Evolutionary conservation across 2,329 filamentous ascomycete genomes (phyloP), one percentile per base, ranked within the genome.

Genomic region (Calycina marina): DNA sequence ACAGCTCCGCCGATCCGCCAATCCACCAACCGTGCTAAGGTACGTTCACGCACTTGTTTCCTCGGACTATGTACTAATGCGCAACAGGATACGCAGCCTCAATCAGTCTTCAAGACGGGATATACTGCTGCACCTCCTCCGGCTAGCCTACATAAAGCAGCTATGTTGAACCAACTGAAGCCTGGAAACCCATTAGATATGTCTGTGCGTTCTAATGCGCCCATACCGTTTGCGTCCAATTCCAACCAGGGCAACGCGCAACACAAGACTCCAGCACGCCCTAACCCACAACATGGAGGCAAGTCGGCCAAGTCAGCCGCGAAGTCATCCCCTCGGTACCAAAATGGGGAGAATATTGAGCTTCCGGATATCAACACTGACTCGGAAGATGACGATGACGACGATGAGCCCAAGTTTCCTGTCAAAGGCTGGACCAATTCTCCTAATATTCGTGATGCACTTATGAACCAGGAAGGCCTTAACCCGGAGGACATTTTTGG

Each of bases 291-390:
- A 24, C 55, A 56, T 28, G 51, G 58, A 15, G 41, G 34, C 37
- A 76, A 76, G 48, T 61, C 60, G 3, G 63, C 63, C 37, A 81
- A 79, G 47, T 65, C 67, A n/a, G 62, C 57, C 2, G 57, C 68
- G 12, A 68, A 72, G 42, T 77, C 80, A 17, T 93, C 85, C 1
- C 85, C 85, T 1, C 73, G 82, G 32, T 93, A 92, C 58, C 80
- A 78, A 39, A 88, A 84, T 45, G 84, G 86, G 39, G 90, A 98
- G 37, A 72, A 70, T 31, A 94, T 98, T 48, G 79, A 90, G 44
- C 71, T 98, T 3, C 88, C 90, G 0, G 90, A 98, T 45, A 96
- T 98, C 45, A 75, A 85, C 41, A 96, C 90, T 1, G 92, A 98
- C 52, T 85, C 84, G 17, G 86, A 93, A 48, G 83, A 93, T 37